Evolutionary conservation across 2,329 filamentous ascomycete genomes (phyloP), one percentile per base, ranked within the genome.

Genomic region (Botrytis squamosa): DNA sequence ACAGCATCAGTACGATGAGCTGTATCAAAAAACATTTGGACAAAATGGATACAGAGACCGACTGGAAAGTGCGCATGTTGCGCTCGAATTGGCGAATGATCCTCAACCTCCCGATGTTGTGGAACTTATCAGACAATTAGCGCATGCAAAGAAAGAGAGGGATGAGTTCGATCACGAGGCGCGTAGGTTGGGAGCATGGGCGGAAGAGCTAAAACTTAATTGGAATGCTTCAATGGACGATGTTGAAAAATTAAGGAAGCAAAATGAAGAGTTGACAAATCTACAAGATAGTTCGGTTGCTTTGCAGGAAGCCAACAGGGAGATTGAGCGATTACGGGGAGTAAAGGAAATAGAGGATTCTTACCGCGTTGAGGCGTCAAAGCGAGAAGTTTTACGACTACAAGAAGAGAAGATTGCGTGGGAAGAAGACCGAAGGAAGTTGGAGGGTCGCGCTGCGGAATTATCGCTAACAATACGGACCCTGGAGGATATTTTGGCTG

Each of bases 21-120:
- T 73, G 25, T 18, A 60, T 40, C 12, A 62, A n/a, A n/a, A 25
- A 55, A 40, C 29, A 3, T 62, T 42, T 62, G 71, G 71, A 25
- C n/a, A 20, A 29, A 62, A 68, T 10, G 71, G 71, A 29, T 73
- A 62, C 42, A 46, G 29, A 4, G 25, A 67, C 10, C 71, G 46
- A 36, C 33, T 73, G 7, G 40, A 69, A 33, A 73, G 66, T n/a
- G 20, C 66, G 25, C 71, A 73, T 18, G 55, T 73, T 25, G 40
- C 66, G 29, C 49, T 73, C 22, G 71, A 73, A 69, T 7, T 73
- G 4, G 57, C 66, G 18, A 40, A 62, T 36, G 49, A 33, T n/a
- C 20, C 33, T 40, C 33, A 20, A 25, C 36, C 40, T 60, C 18
- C 40, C 16, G 55, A 59, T 42, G 18, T 22, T 18, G 16, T 25